Evolutionary conservation across 192 early-diverging fungal species (phyloP), one percentile per base, ranked within the genome.

Genomic region (Entomortierella parvispora): DNA sequence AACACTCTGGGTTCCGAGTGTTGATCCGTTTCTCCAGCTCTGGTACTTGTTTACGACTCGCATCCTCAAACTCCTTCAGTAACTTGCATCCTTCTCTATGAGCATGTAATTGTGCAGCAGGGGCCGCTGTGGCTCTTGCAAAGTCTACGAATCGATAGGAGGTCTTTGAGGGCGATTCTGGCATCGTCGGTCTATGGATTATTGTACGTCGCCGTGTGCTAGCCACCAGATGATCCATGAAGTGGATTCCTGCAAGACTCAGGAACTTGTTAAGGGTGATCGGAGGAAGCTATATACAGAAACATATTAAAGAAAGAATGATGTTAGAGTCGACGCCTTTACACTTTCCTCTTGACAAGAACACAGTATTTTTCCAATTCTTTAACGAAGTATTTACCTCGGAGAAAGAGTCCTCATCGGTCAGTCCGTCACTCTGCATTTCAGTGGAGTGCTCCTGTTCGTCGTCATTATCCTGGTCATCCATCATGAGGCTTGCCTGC

Each of bases 151-250:
- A 62, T 22, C 59, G 58, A 28, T 68, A 77, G 43, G 12, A 5
- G 12, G 53, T 46, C 33, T 29, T 58, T 18, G 53, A 52, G 20
- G 66, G 47, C 2, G 34, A 31, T 29, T 59, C 56, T n/a, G 58
- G 40, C 0, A 31, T 37, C 3, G 17, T 29, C 20, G 52, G 51
- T 23, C 29, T 48, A 31, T 57, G 65, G 33, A 65, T 65, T 12
- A 68, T 63, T 1, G 74, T 77, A 20, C 74, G 45, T 4, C 74
- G 74, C 4, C 74, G 48, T 18, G 74, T 77, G 28, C 66, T 77
- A 7, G 65, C 66, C 11, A 53, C 51, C 29, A 77, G 60, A 31
- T 75, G 58, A 25, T 77, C 74, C 65, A 77, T 44, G 34, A 77
- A 77, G 18, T 65, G 58, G 9, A 68, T 43, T n/a, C 74, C 74